These are phyloP conservation scores for Aureobasidium namibiae DNA, from an alignment of 2,329 filamentous ascomycete species.

Conservation along the genomic window DNA sequence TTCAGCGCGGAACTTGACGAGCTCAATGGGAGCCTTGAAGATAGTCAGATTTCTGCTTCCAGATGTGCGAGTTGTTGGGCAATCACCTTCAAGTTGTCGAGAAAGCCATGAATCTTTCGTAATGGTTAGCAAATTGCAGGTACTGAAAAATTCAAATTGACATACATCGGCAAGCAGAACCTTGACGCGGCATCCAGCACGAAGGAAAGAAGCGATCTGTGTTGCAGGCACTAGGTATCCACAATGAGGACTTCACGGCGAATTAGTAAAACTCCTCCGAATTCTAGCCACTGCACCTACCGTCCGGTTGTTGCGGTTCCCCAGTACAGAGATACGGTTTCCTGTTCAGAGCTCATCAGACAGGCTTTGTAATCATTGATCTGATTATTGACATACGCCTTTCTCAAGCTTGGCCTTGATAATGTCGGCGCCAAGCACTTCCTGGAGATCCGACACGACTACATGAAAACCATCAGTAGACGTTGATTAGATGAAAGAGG, in stretches of 20 bases:
- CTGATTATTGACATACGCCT: background rate
- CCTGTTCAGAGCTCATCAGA: background rate
- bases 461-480: background rate
- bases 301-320: slow-evolving; percentile 76
- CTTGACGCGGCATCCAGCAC: slow-evolving; percentile 65
- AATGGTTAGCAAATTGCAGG: background rate
- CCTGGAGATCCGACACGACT: background rate
- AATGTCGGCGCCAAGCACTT: background rate
- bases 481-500: background rate
- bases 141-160: background rate
- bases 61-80: too few relatives aligned
- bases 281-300: background rate
- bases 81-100: slow-evolving; percentile 40
- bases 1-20: slow-evolving; percentile 70
- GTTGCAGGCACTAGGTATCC: slow-evolving; percentile 84
- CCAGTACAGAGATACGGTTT: slow-evolving; percentile 60
- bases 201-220: slow-evolving; percentile 82
- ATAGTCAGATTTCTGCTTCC: background rate
- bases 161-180: slow-evolving; percentile 26
- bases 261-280: background rate
- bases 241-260: slow-evolving; percentile 55
- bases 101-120: slow-evolving; percentile 55
- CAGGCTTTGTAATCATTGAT: background rate
- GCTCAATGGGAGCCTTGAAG: slow-evolving; percentile 64
- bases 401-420: background rate